These are phyloP conservation scores for Pleoardoris graminearum DNA, from an alignment of 2,329 filamentous ascomycete species.

Conservation along the genomic window DNA sequence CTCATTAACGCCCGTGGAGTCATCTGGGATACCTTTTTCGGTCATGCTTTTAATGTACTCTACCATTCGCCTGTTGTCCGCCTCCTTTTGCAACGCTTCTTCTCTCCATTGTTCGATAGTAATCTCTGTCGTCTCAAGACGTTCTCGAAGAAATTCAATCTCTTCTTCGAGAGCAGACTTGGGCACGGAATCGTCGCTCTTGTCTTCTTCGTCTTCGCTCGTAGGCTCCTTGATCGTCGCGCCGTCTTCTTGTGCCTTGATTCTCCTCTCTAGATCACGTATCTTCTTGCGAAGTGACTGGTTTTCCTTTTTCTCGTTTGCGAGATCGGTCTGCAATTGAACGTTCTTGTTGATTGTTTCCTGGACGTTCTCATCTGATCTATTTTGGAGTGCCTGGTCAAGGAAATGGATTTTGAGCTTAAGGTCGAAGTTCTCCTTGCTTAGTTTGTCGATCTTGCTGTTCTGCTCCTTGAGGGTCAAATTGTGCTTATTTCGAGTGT, in stretches of 20 bases:
- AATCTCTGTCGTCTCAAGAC: conserved; percentile 79
- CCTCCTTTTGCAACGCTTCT: conserved; percentile 77
- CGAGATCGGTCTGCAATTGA: conserved; percentile 86
- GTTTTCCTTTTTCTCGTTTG: conserved; percentile 88
- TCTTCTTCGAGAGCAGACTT: conserved; percentile 79
- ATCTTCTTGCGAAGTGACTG: conserved; percentile 78
- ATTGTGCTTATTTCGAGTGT: conserved; percentile 48
- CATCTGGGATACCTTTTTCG: conserved; percentile 46
- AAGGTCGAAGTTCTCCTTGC: conserved; percentile 96
- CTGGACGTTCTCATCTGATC: conserved; percentile 94
- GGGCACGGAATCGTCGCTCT: conserved; percentile 58
- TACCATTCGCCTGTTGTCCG: conserved; percentile 82
- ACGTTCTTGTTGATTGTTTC: conserved; percentile 99
- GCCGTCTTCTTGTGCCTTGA: conserved; percentile 62
- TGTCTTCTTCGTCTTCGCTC: conserved; percentile 56
- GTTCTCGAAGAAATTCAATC: conserved; percentile 79
- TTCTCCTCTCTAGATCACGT: conserved; percentile 82
- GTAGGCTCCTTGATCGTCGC: conserved; percentile 50
- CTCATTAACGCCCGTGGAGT: conserved; percentile 45
- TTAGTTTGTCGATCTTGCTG: conserved; percentile 91
- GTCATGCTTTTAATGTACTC: conserved; percentile 74
- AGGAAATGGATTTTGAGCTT: conserved; percentile 98
- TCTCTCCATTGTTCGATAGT: conserved; percentile 81
- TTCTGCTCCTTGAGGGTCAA: conserved; percentile 96
- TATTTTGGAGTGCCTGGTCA: conserved; percentile 86